Conservation (phyloP, 768 basidiomycete genomes). For the Xerocomellus chrysenteron region DNA sequence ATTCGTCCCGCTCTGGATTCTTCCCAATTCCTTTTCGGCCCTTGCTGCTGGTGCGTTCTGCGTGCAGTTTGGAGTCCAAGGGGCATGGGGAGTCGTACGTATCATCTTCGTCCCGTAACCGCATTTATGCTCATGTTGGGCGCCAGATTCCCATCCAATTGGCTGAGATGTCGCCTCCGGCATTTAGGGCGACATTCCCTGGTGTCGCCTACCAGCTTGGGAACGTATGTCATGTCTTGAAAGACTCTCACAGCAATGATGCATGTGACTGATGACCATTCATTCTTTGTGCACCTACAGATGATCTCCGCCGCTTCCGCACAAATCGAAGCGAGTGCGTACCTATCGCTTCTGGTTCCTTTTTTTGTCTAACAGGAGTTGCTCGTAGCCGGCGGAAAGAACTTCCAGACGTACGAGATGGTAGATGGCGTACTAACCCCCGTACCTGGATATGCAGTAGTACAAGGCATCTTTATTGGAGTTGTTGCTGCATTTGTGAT, state of each 20-base stretch:
- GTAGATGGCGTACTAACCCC: constrained; percentile 37
- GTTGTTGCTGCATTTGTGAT: constrained; percentile 76
- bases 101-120: not conserved
- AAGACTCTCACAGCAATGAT: too few relatives aligned
- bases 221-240: constrained; percentile 40
- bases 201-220: constrained; percentile 86
- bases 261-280: not conserved
- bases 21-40: constrained; percentile 64
- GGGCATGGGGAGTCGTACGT: constrained; percentile 84
- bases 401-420: constrained; percentile 50
- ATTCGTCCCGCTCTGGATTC: constrained; percentile 81
- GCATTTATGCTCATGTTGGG: not conserved
- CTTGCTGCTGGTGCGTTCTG: constrained; percentile 86
- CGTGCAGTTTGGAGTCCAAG: constrained; percentile 85
- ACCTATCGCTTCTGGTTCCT: not conserved
- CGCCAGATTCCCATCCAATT: constrained; percentile 70
- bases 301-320: constrained; percentile 73
- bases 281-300: constrained; percentile 19
- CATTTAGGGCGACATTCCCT: constrained; percentile 86
- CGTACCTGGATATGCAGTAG: constrained; percentile 69
- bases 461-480: constrained; percentile 88
- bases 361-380: not conserved
- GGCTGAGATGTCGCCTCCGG: constrained; percentile 82
- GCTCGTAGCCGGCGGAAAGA: constrained; percentile 56
- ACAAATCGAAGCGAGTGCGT: constrained; percentile 74